Conservation (phyloP, 129 eudicot species). For the Sambucus nigra region DNA sequence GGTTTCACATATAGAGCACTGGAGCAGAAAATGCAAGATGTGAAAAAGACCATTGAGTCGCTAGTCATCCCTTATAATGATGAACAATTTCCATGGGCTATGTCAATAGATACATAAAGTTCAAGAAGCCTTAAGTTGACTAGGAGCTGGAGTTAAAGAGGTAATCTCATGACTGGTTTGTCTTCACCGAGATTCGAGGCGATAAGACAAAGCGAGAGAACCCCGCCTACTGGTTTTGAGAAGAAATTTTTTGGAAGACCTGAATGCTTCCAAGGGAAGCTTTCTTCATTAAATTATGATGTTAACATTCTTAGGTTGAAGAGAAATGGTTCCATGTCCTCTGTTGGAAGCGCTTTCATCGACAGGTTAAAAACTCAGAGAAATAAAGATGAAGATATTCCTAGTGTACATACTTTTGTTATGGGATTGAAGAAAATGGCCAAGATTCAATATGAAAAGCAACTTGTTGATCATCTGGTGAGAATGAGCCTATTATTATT, state of each 20-base stretch:
- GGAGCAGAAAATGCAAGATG: too few species aligned
- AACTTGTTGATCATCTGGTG: slow-evolving; percentile 36
- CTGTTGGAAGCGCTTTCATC: slow-evolving; percentile 42
- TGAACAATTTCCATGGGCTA: too few species aligned
- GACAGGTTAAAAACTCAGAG: slow-evolving; percentile 36
- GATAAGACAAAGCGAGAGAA: too few species aligned
- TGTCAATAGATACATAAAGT: too few species aligned
- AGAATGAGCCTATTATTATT: slow-evolving; percentile 5
- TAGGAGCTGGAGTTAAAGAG: slow-evolving; percentile 58
- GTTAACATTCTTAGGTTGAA: slow-evolving; percentile 32
- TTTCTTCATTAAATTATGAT: slow-evolving; percentile 41
- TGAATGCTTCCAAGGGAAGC: too few species aligned
- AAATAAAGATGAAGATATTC: slow-evolving; percentile 71
- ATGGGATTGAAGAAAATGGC: slow-evolving; percentile 84
- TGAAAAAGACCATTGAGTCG: too few species aligned
- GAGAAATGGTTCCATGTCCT: slow-evolving; percentile 67
- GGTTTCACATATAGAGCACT: too few species aligned
- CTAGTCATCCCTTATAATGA: too few species aligned
- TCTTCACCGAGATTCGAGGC: slow-evolving; percentile 24
- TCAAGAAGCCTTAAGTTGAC: too few species aligned
- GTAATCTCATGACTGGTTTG: slow-evolving; percentile 38
- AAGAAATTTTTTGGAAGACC: too few species aligned
- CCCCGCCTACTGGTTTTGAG: too few species aligned
- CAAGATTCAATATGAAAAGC: slow-evolving; percentile 56
- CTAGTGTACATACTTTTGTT: slow-evolving; percentile 73